phyloP scores from a whole-genome alignment of 352 stramenopile genomes.

The Phytophthora colocasiae region DNA sequence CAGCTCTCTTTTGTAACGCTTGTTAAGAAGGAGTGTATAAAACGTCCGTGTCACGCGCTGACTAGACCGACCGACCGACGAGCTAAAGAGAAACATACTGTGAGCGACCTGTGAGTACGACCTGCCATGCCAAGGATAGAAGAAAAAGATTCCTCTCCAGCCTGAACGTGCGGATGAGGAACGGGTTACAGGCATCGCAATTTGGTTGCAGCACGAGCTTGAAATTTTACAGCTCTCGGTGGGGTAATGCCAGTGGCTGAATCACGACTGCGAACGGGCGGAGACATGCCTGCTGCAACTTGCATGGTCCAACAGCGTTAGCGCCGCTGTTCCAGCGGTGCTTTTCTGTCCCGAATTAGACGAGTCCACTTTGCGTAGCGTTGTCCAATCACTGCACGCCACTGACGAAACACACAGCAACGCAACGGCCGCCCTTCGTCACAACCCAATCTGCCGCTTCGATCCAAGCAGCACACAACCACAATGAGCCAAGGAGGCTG shows the following conservation, averaged over 20 bases:
- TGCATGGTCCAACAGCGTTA: too few species aligned
- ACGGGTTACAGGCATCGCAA: background rate
- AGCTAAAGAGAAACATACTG: constrained; percentile 5
- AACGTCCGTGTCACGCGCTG: background rate
- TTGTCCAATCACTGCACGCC: background rate
- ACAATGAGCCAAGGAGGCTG: constrained; percentile 29
- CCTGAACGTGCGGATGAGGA: constrained; percentile 3
- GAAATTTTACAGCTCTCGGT: background rate
- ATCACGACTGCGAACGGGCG: background rate
- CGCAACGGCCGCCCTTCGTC: constrained; percentile 23
- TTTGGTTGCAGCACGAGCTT: background rate
- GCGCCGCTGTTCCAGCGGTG: too few species aligned
- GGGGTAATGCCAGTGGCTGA: background rate
- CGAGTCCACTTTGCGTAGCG: too few species aligned
- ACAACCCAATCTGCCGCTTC: constrained; percentile 29
- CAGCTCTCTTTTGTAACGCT: constrained; percentile 31
- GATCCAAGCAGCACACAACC: background rate
- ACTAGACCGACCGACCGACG: constrained; percentile 11
- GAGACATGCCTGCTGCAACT: background rate
- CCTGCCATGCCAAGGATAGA: constrained; percentile 5
- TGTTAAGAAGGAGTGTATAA: constrained; percentile 7
- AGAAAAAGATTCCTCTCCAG: constrained; percentile 4
- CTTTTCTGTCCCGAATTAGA: too few species aligned
- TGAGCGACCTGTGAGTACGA: constrained; percentile 7
- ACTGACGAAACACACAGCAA: constrained; percentile 8